phyloP scores from a whole-genome alignment of 2,329 filamentous ascomycete species.

The Plectosphaerella plurivora region DNA sequence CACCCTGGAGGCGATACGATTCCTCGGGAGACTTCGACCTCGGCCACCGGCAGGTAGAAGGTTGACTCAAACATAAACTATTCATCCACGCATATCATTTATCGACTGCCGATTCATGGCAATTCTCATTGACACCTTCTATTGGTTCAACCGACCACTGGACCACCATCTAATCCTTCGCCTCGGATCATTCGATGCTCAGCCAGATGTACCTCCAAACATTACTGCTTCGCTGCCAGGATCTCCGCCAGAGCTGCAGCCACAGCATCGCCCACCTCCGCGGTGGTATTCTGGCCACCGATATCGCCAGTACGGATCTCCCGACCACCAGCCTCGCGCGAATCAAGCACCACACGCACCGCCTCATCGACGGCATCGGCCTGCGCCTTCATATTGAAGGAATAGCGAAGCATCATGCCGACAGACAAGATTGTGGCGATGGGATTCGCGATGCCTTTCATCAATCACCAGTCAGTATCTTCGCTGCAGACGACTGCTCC shows the following conservation, averaged over 20 bases:
- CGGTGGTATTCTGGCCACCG: neutral
- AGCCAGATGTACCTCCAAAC: neutral
- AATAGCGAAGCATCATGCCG: neutral
- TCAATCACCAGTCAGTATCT: neutral
- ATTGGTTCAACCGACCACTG: too few relatives aligned
- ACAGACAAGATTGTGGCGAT: neutral
- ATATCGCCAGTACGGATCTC: neutral
- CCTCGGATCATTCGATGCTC: neutral
- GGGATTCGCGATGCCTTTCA: neutral
- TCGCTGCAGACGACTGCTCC: neutral
- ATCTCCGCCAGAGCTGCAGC: neutral
- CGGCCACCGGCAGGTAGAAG: too few relatives aligned
- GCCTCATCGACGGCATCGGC: neutral
- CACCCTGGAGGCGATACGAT: neutral
- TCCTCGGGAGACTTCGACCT: neutral
- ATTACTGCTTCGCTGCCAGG: neutral
- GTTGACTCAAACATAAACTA: too few relatives aligned
- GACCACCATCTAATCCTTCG: too few relatives aligned
- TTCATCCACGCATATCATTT: too few relatives aligned
- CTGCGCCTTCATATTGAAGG: neutral
- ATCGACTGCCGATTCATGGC: too few relatives aligned
- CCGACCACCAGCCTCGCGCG: neutral
- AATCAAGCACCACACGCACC: neutral
- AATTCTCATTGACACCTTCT: too few relatives aligned
- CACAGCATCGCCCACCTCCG: neutral